Conservation (phyloP, 441 rosid genomes). For the Aquilaria agallochum region DNA sequence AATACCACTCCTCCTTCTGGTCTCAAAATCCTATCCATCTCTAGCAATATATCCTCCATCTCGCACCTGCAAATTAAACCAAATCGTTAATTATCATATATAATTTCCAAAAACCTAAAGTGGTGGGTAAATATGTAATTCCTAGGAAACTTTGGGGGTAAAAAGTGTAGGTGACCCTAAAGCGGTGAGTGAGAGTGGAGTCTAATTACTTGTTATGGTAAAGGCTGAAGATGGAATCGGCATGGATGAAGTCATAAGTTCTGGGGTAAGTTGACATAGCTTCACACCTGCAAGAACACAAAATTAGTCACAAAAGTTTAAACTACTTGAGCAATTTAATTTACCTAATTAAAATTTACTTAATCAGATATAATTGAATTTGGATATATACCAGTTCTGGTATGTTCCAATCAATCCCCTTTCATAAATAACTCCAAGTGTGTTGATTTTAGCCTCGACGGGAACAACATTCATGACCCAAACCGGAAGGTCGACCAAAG, state of each 20-base stretch:
- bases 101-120: no score
- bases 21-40: slow-evolving; percentile 66
- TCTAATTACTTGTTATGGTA: slow-evolving; percentile 37
- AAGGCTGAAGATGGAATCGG: slow-evolving; percentile 41
- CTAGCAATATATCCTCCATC: slow-evolving; percentile 47
- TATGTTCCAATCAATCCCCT: slow-evolving; percentile 82
- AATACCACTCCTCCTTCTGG: slow-evolving; percentile 64
- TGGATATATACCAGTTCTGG: slow-evolving; percentile 73
- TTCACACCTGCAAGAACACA: slow-evolving; percentile 57
- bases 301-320: background rate
- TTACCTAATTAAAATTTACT: background rate
- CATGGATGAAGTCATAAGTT: slow-evolving; percentile 79
- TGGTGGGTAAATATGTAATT: no score
- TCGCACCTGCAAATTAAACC: slow-evolving; percentile 35
- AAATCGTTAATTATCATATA: no score
- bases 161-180: no score
- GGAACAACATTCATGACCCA: slow-evolving; percentile 97
- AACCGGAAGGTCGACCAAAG: slow-evolving; percentile 49
- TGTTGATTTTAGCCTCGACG: slow-evolving; percentile 44
- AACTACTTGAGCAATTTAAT: background rate
- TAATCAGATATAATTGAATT: background rate
- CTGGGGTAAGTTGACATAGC: slow-evolving; percentile 95
- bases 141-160: no score
- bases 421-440: slow-evolving; percentile 81
- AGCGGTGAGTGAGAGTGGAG: no score